Percentiles rank a stretch among this genome's conserved stretches.
Evolutionary conservation across 495 filamentous ascomycete species (phyloP).

Genomic region (Pseudotulostoma volvatum): DNA sequence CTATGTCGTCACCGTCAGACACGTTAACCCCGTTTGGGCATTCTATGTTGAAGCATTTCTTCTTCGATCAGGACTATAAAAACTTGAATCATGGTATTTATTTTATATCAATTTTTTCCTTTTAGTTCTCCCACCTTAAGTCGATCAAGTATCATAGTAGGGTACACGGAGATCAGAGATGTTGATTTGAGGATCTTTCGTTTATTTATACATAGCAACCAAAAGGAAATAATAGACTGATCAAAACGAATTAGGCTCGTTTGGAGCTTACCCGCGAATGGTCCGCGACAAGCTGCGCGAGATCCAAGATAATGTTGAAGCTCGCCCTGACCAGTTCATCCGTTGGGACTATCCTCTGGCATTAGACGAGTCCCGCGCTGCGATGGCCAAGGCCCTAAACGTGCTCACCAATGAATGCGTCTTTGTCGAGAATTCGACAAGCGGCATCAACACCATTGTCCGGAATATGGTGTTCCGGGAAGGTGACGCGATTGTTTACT

Average conservation of each 20-base stretch:
- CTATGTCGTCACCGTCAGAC: too few relatives aligned
- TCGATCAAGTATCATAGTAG: neutral
- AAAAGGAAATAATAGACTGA: conserved; percentile 1
- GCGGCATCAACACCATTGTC: conserved; percentile 64
- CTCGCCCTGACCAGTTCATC: conserved; percentile 55
- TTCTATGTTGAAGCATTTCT: conserved; percentile 51
- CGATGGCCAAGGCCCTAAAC: conserved; percentile 46
- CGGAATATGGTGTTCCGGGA: conserved; percentile 46
- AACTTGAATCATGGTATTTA: conserved; percentile 73
- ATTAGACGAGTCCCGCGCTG: conserved; percentile 45
- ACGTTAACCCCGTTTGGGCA: conserved; percentile 34
- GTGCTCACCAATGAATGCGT: conserved; percentile 48
- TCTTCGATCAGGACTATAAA: conserved; percentile 46
- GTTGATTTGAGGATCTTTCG: neutral
- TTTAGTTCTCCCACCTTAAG: neutral
- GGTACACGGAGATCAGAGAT: too few relatives aligned
- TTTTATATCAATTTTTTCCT: too few relatives aligned
- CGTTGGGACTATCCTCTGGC: conserved; percentile 40
- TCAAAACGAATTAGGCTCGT: conserved; percentile 41
- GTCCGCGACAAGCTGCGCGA: conserved; percentile 40
- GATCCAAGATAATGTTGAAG: conserved; percentile 46
- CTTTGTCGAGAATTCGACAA: conserved; percentile 68
- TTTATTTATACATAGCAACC: neutral
- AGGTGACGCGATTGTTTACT: conserved; percentile 47
- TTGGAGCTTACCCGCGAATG: conserved; percentile 50